phyloP scores from a whole-genome alignment of 176 grass and related monocot species.

The Oropetium thomaeum region DNA sequence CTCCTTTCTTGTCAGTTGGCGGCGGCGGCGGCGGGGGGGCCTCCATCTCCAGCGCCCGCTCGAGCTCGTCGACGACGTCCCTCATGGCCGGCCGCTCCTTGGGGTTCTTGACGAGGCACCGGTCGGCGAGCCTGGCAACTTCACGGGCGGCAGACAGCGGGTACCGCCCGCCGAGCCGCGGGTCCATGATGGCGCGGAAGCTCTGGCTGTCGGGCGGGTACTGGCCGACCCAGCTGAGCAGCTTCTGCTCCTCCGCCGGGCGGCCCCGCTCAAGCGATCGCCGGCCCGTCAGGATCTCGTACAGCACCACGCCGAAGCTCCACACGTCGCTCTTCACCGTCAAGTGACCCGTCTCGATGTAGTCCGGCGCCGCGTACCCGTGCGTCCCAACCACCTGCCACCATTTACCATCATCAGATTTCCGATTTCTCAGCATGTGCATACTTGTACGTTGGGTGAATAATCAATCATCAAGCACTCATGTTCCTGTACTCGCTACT shows the following conservation, averaged over 20 bases:
- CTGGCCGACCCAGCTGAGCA: slow-evolving; percentile 62
- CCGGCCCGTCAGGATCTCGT: slow-evolving; percentile 82
- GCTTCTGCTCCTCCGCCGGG: slow-evolving; percentile 64
- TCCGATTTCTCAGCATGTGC: too few species aligned
- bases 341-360: slow-evolving; percentile 89
- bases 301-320: slow-evolving; percentile 85
- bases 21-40: background rate
- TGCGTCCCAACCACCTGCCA: slow-evolving; percentile 75
- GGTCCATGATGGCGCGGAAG: slow-evolving; percentile 75
- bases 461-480: too few species aligned
- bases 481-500: too few species aligned
- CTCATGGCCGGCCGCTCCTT: slow-evolving; percentile 70
- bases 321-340: slow-evolving; percentile 83
- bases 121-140: slow-evolving; percentile 58
- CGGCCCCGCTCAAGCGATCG: slow-evolving; percentile 61
- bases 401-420: background rate
- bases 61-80: slow-evolving; percentile 54
- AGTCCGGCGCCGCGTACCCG: slow-evolving; percentile 93
- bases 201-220: slow-evolving; percentile 46
- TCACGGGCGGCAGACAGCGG: slow-evolving; percentile 50
- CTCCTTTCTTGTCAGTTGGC: background rate
- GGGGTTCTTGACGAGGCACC: slow-evolving; percentile 70
- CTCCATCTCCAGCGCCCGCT: slow-evolving; percentile 53
- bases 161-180: slow-evolving; percentile 58
- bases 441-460: background rate